Conservation (phyloP, 2,329 filamentous ascomycete genomes). For the Colletotrichum theobromicola region DNA sequence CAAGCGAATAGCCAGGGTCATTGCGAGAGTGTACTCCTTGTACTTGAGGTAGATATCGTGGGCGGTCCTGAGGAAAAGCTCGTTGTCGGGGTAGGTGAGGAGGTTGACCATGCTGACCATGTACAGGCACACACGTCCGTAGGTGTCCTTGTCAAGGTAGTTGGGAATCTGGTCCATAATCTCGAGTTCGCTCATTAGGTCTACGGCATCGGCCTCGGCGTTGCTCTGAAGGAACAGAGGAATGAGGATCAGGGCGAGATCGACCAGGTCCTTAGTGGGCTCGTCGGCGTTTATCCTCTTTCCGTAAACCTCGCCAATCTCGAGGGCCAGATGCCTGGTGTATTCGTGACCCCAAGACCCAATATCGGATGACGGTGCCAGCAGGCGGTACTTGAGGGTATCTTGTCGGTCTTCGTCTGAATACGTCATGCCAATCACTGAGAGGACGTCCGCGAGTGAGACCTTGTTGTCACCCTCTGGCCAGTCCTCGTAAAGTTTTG, state of each 20-base stretch:
- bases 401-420: constrained; percentile 96
- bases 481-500: constrained; percentile 90
- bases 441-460: constrained; percentile 90
- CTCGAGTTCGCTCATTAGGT: constrained; percentile 95
- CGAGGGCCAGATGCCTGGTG: constrained; percentile 90
- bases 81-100: constrained; percentile 96
- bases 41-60: constrained; percentile 94
- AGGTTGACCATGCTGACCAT: constrained; percentile 99
- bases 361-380: constrained; percentile 90
- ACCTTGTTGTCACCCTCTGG: constrained; percentile 83
- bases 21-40: constrained; percentile 91
- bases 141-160: constrained; percentile 93
- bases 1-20: constrained; percentile 90
- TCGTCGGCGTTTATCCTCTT: constrained; percentile 87
- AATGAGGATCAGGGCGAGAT: constrained; percentile 83
- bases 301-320: constrained; percentile 94
- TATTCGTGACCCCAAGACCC: constrained; percentile 99
- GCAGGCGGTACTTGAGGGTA: constrained; percentile 92
- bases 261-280: constrained; percentile 80
- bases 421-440: constrained; percentile 98
- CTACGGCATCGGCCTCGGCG: constrained; percentile 96
- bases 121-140: constrained; percentile 90
- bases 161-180: constrained; percentile 92
- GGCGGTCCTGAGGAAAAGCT: constrained; percentile 90
- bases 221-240: constrained; percentile 97